phyloP scores from a whole-genome alignment of 2,329 filamentous ascomycete species.

The Lojkania enalia region DNA sequence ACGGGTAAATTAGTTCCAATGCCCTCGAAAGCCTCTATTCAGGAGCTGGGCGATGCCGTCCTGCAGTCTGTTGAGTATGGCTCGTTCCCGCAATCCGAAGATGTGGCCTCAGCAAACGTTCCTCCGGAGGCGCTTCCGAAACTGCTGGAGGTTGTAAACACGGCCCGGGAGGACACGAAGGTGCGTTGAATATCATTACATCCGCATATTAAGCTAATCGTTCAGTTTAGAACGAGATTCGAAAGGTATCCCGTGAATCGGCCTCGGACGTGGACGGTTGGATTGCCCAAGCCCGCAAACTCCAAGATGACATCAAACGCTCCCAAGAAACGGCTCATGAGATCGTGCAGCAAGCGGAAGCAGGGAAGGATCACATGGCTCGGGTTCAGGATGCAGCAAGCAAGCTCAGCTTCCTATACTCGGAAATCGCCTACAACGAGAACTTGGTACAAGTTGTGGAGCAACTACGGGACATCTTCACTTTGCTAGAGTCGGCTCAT shows the following conservation, averaged over 20 bases:
- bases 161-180: slow-evolving; percentile 58
- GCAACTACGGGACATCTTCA: slow-evolving; percentile 55
- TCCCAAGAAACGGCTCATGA: slow-evolving; percentile 79
- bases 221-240: slow-evolving; percentile 66
- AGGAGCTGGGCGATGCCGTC: slow-evolving; percentile 60
- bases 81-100: slow-evolving; percentile 60
- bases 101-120: slow-evolving; percentile 58
- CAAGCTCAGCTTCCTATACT: slow-evolving; percentile 60
- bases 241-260: slow-evolving; percentile 72
- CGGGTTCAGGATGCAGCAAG: slow-evolving; percentile 63
- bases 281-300: slow-evolving; percentile 79
- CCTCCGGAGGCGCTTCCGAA: slow-evolving; percentile 53
- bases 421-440: slow-evolving; percentile 63
- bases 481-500: slow-evolving; percentile 52
- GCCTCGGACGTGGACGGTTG: slow-evolving; percentile 81
- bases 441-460: slow-evolving; percentile 55
- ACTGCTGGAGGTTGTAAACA: slow-evolving; percentile 55
- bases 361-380: slow-evolving; percentile 64
- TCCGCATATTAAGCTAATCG: slow-evolving; percentile 5
- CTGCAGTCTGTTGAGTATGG: slow-evolving; percentile 65
- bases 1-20: slow-evolving; percentile 19
- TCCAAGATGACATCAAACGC: slow-evolving; percentile 82
- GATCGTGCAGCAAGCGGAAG: slow-evolving; percentile 77
- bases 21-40: slow-evolving; percentile 33
- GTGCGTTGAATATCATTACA: slow-evolving; percentile 35